phyloP scores from a whole-genome alignment of 371 early-diverging fungal species.

The Apophysomyces trapeziformis region DNA sequence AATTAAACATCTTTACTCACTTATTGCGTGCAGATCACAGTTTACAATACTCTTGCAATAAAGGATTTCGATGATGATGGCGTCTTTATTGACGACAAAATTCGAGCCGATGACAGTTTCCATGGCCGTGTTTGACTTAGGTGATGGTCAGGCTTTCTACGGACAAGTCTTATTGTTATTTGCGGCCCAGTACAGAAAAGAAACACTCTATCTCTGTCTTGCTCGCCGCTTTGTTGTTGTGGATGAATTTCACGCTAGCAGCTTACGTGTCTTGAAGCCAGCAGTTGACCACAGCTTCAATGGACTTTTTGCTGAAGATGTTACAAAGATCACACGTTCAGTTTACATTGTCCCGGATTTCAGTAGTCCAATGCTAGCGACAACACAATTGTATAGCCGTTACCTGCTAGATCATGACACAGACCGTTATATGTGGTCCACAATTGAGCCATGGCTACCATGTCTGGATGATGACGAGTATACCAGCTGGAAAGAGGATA shows the following conservation, averaged over 20 bases:
- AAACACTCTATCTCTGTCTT: neutral
- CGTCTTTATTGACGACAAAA: neutral
- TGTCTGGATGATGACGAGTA: no score
- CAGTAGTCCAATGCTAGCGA: neutral
- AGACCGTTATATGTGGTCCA: neutral
- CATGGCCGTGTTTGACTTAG: neutral
- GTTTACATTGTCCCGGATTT: slow-evolving; percentile 14
- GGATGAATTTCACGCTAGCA: neutral
- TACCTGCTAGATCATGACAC: neutral
- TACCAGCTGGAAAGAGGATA: no score
- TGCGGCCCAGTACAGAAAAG: neutral
- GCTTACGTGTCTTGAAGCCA: neutral
- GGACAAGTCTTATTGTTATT: slow-evolving; percentile 2
- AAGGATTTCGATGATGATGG: neutral
- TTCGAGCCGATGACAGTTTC: neutral
- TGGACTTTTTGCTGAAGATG: neutral
- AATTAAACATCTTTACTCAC: neutral
- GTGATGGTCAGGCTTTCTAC: neutral
- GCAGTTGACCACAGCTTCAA: neutral
- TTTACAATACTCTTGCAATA: neutral
- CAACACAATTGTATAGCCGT: neutral
- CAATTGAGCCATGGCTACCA: neutral
- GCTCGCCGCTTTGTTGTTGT: neutral
- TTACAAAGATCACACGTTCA: neutral
- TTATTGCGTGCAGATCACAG: neutral